Evolutionary conservation across 2,329 filamentous ascomycete genomes (phyloP), one percentile per base, ranked within the genome.

Genomic region (Cytospora mali): DNA sequence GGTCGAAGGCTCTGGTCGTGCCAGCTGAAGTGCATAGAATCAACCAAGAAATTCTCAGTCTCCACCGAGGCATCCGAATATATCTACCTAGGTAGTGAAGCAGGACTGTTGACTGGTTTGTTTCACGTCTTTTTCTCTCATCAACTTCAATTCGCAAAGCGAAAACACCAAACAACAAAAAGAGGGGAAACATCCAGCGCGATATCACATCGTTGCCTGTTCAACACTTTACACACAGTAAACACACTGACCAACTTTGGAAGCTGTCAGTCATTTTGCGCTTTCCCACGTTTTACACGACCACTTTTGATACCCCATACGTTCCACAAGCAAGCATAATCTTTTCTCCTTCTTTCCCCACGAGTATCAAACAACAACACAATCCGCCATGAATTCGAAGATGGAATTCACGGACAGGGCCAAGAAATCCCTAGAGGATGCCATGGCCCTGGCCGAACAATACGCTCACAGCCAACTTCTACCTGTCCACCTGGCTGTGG

Each of bases 361-460:
- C 46, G n/a, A 25, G 33, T 28, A 57, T 23, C 31, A 27, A n/a
- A 33, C 31, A 64, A 69, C 63, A 64, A 67, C 62, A 62, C 68
- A 60, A 65, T 67, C 54, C 74, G 85, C 69, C 69, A 92, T 93
- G 90, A 85, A 84, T 76, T 85, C 88, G 58, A 86, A 88, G 71
- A 92, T 93, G 88, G 89, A 96, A 75, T 97, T 97, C 75, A 99
- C 95, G 68, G 94, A 98, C 78, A 84, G 91, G 78, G 95, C 92
- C 68, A 91, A 93, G 74, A 92, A 94, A 80, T 91, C 94, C 71
- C 84, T 99, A 74, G 87, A 91, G 71, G 92, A 97, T 75, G 91
- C 93, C 75, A 93, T 95, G 82, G 82, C 85, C 64, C 84, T 98
- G 71, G 93, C 94, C 69, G 88, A 93, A 76, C 89, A 95, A 79